Percentiles rank a stretch among this genome's conserved stretches.
These are phyloP conservation scores for Castanea mollissima DNA, from an alignment of 306 rosid species.

Conservation along the genomic window DNA sequence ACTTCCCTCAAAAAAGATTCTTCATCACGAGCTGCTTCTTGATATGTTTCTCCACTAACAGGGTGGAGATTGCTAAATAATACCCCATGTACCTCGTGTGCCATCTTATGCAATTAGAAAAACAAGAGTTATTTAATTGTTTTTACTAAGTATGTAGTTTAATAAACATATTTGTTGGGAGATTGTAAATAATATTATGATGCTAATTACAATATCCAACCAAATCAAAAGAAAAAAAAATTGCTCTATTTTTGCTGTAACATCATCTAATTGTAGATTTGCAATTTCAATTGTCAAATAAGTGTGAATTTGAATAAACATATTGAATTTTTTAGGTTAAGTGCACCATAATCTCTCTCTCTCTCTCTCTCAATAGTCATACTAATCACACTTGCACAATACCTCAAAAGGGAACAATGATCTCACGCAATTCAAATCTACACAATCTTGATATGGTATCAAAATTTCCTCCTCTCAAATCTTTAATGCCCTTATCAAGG, in stretches of 20 bases:
- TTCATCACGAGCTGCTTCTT: conserved; percentile 48
- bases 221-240: not conserved
- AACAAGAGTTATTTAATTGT: conserved; percentile 8
- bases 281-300: not conserved
- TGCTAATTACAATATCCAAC: not conserved
- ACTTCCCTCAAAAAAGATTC: conserved; percentile 68
- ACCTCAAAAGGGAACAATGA: not conserved
- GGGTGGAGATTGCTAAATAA: conserved; percentile 45
- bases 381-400: too few relatives aligned
- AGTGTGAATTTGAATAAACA: not conserved
- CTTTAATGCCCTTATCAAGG: too few relatives aligned
- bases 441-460: too few relatives aligned
- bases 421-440: too few relatives aligned
- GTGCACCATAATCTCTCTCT: not conserved
- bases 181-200: not conserved
- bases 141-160: not conserved
- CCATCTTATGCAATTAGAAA: conserved; percentile 58
- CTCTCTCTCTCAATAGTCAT: too few relatives aligned
- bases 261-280: not conserved
- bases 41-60: conserved; percentile 53
- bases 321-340: not conserved
- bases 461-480: too few relatives aligned
- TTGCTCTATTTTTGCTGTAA: not conserved
- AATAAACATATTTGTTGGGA: not conserved
- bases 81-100: conserved; percentile 51